These are phyloP conservation scores for Hydrangea macrophylla DNA, from an alignment of 148 eudicot species.

Conservation along the genomic window DNA sequence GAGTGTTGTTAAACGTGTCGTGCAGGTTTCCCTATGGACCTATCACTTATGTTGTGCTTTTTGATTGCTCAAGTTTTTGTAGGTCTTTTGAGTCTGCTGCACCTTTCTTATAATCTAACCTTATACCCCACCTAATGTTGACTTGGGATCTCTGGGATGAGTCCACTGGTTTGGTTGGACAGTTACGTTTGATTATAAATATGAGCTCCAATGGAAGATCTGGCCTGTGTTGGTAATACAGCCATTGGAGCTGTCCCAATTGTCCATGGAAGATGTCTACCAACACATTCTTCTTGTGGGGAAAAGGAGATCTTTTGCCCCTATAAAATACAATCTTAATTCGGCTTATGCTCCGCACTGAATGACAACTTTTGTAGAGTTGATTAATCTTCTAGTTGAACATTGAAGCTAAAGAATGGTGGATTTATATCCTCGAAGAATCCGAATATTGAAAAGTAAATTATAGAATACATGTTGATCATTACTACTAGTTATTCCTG, in stretches of 20 bases:
- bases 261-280: background rate
- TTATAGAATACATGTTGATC: background rate
- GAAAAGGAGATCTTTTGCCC: background rate
- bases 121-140: background rate
- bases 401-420: background rate
- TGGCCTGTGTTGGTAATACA: background rate
- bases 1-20: background rate
- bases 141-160: background rate
- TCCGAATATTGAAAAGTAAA: background rate
- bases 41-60: background rate
- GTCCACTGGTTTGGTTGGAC: background rate
- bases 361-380: too few relatives aligned
- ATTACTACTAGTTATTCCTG: background rate
- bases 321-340: background rate
- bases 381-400: background rate
- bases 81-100: background rate
- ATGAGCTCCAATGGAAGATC: background rate
- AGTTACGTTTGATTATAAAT: background rate
- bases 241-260: background rate
- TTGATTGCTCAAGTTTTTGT: background rate
- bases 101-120: background rate
- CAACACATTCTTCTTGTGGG: background rate
- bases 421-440: background rate
- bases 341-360: too few relatives aligned
- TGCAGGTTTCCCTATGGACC: too few relatives aligned